Conservation (phyloP, 2,329 filamentous ascomycete genomes). For the Ceratocystis colombiana region DNA sequence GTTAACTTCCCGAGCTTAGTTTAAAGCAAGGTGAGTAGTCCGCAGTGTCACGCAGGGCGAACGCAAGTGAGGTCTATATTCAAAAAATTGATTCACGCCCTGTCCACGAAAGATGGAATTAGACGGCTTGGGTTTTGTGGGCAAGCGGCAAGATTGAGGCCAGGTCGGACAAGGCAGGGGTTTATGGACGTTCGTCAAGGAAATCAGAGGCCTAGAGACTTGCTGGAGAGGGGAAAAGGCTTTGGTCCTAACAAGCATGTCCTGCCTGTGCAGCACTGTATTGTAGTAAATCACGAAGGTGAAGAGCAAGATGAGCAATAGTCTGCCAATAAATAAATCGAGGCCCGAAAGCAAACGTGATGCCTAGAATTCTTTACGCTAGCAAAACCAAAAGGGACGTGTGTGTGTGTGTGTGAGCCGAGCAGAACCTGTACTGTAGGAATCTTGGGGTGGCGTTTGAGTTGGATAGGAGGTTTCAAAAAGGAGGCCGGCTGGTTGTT, state of each 20-base stretch:
- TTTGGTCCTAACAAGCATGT: no score
- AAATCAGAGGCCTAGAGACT: not conserved
- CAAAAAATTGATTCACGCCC: no score
- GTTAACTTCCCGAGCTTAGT: no score
- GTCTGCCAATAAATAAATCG: not conserved
- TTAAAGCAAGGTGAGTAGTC: no score
- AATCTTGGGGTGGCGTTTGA: not conserved
- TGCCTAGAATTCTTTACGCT: not conserved
- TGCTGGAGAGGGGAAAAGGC: no score
- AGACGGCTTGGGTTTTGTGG: not conserved
- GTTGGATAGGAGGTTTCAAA: no score
- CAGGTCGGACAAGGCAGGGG: slow-evolving; percentile 10
- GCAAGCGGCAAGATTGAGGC: slow-evolving; percentile 5
- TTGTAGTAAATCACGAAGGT: not conserved
- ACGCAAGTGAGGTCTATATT: no score
- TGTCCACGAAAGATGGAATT: no score
- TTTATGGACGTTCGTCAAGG: not conserved
- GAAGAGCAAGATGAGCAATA: not conserved
- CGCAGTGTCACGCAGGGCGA: no score
- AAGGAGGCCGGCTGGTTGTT: no score
- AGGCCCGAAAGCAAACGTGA: not conserved
- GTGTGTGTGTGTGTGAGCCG: not conserved
- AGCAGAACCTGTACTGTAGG: not conserved
- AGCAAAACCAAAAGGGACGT: not conserved
- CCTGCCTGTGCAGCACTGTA: no score